Evolutionary conservation across 2,329 filamentous ascomycete species (phyloP), one percentile per base, ranked within the genome.

Genomic region (Neurospora sp.): DNA sequence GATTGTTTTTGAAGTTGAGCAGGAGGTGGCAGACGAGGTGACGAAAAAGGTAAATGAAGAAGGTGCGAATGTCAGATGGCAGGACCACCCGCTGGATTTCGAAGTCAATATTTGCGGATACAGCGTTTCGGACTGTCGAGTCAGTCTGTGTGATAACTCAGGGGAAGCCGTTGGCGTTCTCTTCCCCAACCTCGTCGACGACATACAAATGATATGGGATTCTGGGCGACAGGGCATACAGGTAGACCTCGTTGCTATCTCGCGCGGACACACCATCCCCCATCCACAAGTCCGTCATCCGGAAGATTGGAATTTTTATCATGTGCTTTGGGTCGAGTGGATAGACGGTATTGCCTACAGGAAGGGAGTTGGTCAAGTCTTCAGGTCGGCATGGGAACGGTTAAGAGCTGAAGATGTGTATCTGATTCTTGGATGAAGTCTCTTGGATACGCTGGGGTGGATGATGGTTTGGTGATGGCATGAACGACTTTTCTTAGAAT

Each of bases 161-260:
- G 19, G 43, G 6, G n/a, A 52, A 23, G 19, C 6, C 11, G 43
- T 12, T 19, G 43, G 19, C 0, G 19, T 23, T 1, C 11, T 52
- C 2, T 23, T 23, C 10, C 43, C 43, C 4, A 23, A 52, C 43
- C 19, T 19, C 0, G 43, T 2, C 6, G 43, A 52, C 0, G 19
- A 52, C 2, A 52, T 52, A 6, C 19, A 23, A 23, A 12, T 2
- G n/a, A 52, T 15, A 52, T 52, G 43, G 43, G 19, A 23, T 52
- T 1, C 4, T 15, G 19, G 19, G 2, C 2, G 19, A 4, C 43
- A 12, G 2, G 43, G 43, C 5, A 23, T 52, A 0, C 0, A 0
- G 0, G 19, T 52, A 15, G 19, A 52, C 6, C 10, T 52, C 2
- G 43, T 52, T 11, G 43, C 43, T 23, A 28, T 52, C 5, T 23